Conservation (phyloP, 75 land plant genomes). For the Sequoiadendron giganteum region DNA sequence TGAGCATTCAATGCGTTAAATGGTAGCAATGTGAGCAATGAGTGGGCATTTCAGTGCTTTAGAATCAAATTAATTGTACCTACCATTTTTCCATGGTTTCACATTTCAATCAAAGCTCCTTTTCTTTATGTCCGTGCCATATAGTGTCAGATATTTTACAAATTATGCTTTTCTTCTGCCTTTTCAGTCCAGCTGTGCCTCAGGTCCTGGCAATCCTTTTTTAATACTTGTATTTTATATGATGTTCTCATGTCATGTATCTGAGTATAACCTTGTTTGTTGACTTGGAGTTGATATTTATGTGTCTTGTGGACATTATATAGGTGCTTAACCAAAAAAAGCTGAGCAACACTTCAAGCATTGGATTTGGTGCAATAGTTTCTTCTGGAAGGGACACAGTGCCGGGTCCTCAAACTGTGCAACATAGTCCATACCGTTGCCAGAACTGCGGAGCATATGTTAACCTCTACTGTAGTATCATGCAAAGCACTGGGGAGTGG, state of each 20-base stretch:
- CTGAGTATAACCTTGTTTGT: not conserved
- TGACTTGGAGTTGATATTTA: not conserved
- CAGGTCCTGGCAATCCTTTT: not conserved
- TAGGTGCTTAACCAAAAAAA: conserved; percentile 87
- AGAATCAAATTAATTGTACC: not conserved
- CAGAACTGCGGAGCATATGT: conserved; percentile 90
- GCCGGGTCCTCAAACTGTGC: conserved; percentile 69
- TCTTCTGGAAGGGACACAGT: conserved; percentile 83
- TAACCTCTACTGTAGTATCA: conserved; percentile 72
- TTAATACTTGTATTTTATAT: not conserved
- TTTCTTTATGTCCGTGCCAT: not conserved
- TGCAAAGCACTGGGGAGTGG: conserved; percentile 82
- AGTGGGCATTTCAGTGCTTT: not conserved
- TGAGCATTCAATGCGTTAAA: not conserved
- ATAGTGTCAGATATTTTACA: not conserved
- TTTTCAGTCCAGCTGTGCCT: not conserved
- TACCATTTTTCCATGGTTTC: not conserved
- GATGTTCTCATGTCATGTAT: not conserved
- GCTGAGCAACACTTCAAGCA: conserved; percentile 66
- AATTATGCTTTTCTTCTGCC: not conserved
- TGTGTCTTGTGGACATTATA: not conserved
- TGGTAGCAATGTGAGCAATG: not conserved
- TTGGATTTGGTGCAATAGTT: conserved; percentile 97
- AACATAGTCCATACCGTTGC: conserved; percentile 81
- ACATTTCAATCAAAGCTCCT: not conserved